Percentiles rank a stretch among this genome's conserved stretches.
phyloP scores from a whole-genome alignment of 2,329 filamentous ascomycete genomes.

The Colletotrichum agaves region DNA sequence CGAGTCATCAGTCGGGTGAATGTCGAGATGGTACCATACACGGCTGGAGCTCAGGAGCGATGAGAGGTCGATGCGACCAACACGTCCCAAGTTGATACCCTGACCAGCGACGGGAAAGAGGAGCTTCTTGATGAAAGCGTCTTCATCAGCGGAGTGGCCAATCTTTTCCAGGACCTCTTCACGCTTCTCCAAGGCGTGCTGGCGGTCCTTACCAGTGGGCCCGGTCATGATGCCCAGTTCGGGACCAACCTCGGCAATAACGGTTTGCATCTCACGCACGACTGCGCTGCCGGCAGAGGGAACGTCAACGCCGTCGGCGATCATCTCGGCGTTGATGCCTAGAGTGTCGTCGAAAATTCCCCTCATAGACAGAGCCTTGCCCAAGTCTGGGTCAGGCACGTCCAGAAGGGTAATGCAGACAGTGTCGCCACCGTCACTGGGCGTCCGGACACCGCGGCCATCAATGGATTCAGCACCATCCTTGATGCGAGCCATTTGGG shows the following conservation, averaged over 20 bases:
- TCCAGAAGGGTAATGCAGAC: slow-evolving; percentile 92
- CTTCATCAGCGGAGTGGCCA: slow-evolving; percentile 81
- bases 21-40: slow-evolving; percentile 92
- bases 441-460: slow-evolving; percentile 70
- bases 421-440: slow-evolving; percentile 81
- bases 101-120: slow-evolving; percentile 82
- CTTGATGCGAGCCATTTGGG: slow-evolving; percentile 75
- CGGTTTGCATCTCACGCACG: slow-evolving; percentile 85
- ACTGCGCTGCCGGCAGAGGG: slow-evolving; percentile 81
- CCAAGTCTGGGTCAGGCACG: slow-evolving; percentile 80
- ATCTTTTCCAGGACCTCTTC: slow-evolving; percentile 89
- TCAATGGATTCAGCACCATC: slow-evolving; percentile 76
- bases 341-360: slow-evolving; percentile 92
- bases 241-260: slow-evolving; percentile 78
- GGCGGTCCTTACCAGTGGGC: slow-evolving; percentile 75
- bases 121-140: slow-evolving; percentile 83
- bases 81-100: slow-evolving; percentile 83
- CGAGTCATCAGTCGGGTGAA: slow-evolving; percentile 91
- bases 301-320: slow-evolving; percentile 89
- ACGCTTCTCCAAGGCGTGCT: slow-evolving; percentile 82
- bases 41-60: slow-evolving; percentile 83
- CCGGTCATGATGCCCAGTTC: slow-evolving; percentile 82
- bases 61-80: slow-evolving; percentile 82
- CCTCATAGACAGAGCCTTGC: slow-evolving; percentile 88
- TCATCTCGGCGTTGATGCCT: slow-evolving; percentile 98